Base-by-base conservation (phyloP, 306 rosid species). In the Castanea mollissima region DNA sequence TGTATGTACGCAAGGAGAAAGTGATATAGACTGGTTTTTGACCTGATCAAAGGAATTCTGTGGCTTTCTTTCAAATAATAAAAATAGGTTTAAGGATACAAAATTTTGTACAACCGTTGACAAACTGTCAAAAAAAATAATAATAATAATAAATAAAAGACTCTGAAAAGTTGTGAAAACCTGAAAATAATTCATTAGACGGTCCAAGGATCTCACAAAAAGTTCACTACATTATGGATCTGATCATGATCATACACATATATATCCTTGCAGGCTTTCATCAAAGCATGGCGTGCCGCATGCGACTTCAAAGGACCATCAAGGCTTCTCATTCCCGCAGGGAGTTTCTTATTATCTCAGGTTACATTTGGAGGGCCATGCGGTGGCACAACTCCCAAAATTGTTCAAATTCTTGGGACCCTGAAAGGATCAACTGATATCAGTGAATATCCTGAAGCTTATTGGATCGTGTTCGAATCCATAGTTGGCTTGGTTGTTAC, bases 351-450 rank as follows among this genome's bases (percentile, higher is more conserved):
- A 69, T 20, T 88, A 27, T 84, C 91, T 14, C 75, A 89, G 2
- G 81, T 91, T n/a, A 20, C 21, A 27, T 95, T 92, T 56, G 58
- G 20, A 5, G 99, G 98, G 69, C 97, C 97, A 34, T 95, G 99
- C 86, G 44, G 14, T 6, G 31, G 65, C 19, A n/a, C 67, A 16
- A 10, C 8, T 0, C 92, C 94, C 15, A 55, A 91, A n/a, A 58
- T 91, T 52, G 79, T 95, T 77, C 86, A 91, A 74, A 82, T 95
- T 2, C 60, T 9, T 18, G 99, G 91, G 19, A 87, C 85, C 2
- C 31, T 95, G 8, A 16, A 76, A 81, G 99, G 91, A n/a, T 54
- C 79, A 6, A 60, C 80, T 0, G 98, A 95, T 77, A 12, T 87
- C 8, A 73, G 86, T 8, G 85, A 88, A 2, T 41, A 41, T 41